Base-by-base conservation (phyloP, 306 rosid genomes). In the Benincasa hispida region DNA sequence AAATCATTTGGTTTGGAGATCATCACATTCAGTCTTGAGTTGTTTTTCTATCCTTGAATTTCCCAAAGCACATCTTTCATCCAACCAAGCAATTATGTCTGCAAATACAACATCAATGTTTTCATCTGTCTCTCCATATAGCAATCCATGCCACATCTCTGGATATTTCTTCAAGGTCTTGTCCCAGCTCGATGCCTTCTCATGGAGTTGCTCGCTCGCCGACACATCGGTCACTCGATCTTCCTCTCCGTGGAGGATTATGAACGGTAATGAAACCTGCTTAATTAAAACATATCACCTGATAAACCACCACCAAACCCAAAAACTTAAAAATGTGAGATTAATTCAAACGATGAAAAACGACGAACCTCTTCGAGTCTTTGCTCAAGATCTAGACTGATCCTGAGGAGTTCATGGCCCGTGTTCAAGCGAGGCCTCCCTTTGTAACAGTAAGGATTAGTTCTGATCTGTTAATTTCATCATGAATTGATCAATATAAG, bases 141-240 rank as follows among this genome's bases (percentile, higher is more conserved):
- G 82, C 5, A 94, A 77, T 27, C 96, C 96, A 66, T 92, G 99
- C 99, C 99, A 94, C 99, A 94, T 94, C 28, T 57, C 74, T 2
- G 96, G 93, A 72, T 94, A 94, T 82, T 83, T 1, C 84, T 87
- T 94, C 18, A 94, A 14, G 14, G 87, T 86, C 89, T 90, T 92
- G 35, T 94, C 97, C 7, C 79, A 6, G 78, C 97, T 92, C 22
- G 87, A 76, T 0, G 99, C 99, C 57, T 80, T 83, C 0, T 86
- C 79, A 19, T 84, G 61, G 6, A 94, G 88, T 50, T 79, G 86
- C 12, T 81, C 80, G 79, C 99, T 95, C 8, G 85, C 91, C 18
- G 91, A 73, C 74, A 39, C 82, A 47, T 88, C 95, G 0, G 96
- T 92, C n/a, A 95, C 97, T 58, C 66, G 83, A 27, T 95, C 99